Percentiles rank a stretch among this genome's conserved stretches.
Evolutionary conservation across 257 asterid species (phyloP).

Genomic region (Solanum peruvianum): DNA sequence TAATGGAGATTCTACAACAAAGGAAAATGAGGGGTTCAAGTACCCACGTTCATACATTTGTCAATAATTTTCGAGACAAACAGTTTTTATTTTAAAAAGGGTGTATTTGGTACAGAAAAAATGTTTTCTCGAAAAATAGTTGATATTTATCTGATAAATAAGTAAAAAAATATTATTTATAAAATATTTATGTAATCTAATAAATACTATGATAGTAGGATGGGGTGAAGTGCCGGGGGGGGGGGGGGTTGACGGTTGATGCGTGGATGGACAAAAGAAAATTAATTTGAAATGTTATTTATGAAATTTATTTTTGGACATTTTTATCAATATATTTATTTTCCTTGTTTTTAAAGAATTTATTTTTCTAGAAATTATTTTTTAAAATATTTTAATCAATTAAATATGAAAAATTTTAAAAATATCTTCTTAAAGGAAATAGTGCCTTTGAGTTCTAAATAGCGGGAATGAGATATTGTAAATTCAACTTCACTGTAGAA

Average conservation of each 20-base stretch:
- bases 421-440: not conserved
- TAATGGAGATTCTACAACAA: not conserved
- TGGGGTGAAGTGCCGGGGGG: not conserved
- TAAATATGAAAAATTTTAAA: not conserved
- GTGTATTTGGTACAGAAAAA: not conserved
- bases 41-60: not conserved
- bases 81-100: not conserved
- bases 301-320: not conserved
- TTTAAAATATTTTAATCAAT: not conserved
- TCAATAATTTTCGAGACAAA: not conserved
- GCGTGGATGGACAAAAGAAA: not conserved
- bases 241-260: fast-evolving
- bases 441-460: not conserved
- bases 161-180: not conserved
- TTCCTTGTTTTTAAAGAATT: fast-evolving
- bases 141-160: not conserved
- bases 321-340: not conserved
- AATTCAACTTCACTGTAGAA: not conserved
- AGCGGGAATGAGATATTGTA: not conserved
- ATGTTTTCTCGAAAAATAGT: too few relatives aligned
- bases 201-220: not conserved
- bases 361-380: not conserved
- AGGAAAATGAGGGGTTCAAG: not conserved
- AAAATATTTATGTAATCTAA: not conserved
- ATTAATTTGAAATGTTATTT: not conserved